Percentiles rank a stretch among this genome's conserved stretches.
phyloP scores from a whole-genome alignment of 1,284 basidiomycete species.

The Moesziomyces globuligerus region DNA sequence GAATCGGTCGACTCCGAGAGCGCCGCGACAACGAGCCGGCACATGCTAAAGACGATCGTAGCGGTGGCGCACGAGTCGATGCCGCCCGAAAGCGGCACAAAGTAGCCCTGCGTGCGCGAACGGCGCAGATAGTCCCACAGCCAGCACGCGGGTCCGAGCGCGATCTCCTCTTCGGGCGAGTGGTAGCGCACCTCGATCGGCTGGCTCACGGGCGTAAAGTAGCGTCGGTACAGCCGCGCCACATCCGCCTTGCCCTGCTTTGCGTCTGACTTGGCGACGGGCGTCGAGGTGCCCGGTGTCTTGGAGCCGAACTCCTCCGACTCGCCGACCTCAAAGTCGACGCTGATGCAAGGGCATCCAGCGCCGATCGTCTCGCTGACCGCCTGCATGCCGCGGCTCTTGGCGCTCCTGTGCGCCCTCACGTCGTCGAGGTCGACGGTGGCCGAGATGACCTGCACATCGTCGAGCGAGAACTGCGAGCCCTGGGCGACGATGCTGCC shows the following conservation, averaged over 20 bases:
- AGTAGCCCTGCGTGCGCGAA: slow-evolving; percentile 93
- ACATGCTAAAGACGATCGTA: slow-evolving; percentile 95
- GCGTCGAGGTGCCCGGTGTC: slow-evolving; percentile 35
- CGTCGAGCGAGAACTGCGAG: slow-evolving; percentile 91
- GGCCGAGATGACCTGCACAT: slow-evolving; percentile 94
- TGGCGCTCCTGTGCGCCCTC: slow-evolving; percentile 80
- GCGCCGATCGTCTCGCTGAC: slow-evolving; percentile 68
- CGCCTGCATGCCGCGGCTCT: slow-evolving; percentile 87
- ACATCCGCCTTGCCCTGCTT: slow-evolving; percentile 5
- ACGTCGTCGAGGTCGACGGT: slow-evolving; percentile 96
- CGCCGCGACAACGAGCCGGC: slow-evolving; percentile 83
- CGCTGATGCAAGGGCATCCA: slow-evolving; percentile 74
- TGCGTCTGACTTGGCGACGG: background rate
- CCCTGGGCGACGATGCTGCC: slow-evolving; percentile 92
- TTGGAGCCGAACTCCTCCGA: slow-evolving; percentile 62
- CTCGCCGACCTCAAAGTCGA: slow-evolving; percentile 70
- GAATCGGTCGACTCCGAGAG: slow-evolving; percentile 1
- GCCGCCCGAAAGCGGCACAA: slow-evolving; percentile 95
- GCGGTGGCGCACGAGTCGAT: slow-evolving; percentile 97
- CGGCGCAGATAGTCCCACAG: slow-evolving; percentile 98
- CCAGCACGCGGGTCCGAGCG: slow-evolving; percentile 98
- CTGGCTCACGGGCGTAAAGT: slow-evolving; percentile 37
- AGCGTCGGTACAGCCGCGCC: slow-evolving; percentile 22
- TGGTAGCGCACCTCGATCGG: slow-evolving; percentile 78
- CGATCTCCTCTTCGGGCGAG: slow-evolving; percentile 93